Base-by-base conservation (phyloP, 495 filamentous ascomycete species). In the Neurospora discreta region DNA sequence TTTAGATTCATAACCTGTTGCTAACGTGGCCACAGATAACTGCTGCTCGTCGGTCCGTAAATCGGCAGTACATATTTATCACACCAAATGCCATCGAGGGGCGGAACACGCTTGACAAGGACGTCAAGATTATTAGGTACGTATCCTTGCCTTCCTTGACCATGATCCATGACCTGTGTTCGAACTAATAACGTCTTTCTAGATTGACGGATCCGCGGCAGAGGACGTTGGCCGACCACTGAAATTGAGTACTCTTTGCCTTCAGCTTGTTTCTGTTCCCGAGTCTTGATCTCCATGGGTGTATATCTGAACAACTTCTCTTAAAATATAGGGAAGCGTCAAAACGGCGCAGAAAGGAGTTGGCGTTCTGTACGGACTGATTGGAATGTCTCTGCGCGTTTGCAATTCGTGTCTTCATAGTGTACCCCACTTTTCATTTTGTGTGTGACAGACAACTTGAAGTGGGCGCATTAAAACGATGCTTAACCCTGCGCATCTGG, bases 31-130 rank as follows among this genome's bases (percentile, higher is more conserved):
- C n/a, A 41, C 74, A 93, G 92, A 92, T 96, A 76, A 84, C 86
- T 71, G 92, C 93, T 16, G 96, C 95, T 43, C 87, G 95, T 75
- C 86, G 90, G 68, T 92, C 93, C 3, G 90, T 95, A 52, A 92
- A 94, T 13, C 89, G 93, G 71, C 95, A 99, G 78, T 99, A 95
- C 77, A 93, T 99, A 73, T 86, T 99, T 9, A 99, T 99, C 78
- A 98, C 96, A 10, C 95, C 95, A 18, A 95, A 97, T 74, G 91
- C 90, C 43, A 94, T 97, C 71, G 88, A 89, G 81, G 90, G 90
- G 70, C 89, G 86, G 41, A 87, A 89, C 39, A 85, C 89, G 20
- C 82, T 88, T 18, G 87, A 84, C 30, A 85, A 84, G 70, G 94
- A 98, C 80, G 94, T 98, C 69, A 90, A 89, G 73, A 90, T 98